Conservation (phyloP, 2,329 filamentous ascomycete species). For the Apiospora sp. region DNA sequence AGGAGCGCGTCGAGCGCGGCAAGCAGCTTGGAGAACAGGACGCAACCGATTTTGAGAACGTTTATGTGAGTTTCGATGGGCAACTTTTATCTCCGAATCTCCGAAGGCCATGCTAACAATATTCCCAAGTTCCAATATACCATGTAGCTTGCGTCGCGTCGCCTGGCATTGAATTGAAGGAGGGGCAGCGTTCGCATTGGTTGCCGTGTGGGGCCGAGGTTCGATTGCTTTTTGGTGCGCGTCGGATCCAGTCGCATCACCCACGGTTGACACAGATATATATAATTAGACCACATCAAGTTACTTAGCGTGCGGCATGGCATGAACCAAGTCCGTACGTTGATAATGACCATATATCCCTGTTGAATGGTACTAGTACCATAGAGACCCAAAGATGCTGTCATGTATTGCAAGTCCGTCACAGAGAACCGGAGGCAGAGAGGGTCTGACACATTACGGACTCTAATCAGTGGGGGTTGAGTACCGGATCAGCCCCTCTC, state of each 20-base stretch:
- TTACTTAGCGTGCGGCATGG: background rate
- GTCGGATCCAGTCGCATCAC: background rate
- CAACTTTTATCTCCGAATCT: background rate
- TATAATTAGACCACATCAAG: background rate
- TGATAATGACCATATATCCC: background rate
- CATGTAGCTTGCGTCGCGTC: background rate
- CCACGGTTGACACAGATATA: background rate
- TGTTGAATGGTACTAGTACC: background rate
- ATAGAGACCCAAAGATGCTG: background rate
- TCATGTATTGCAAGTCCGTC: background rate
- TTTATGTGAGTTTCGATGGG: conserved; percentile 41
- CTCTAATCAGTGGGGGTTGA: background rate
- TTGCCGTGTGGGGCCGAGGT: background rate
- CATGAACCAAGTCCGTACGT: background rate
- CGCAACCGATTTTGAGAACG: conserved; percentile 48
- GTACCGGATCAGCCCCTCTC: background rate
- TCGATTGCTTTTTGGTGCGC: background rate
- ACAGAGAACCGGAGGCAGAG: background rate
- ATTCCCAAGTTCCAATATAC: conserved; percentile 26
- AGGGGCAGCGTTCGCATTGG: background rate
- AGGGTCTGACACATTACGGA: background rate
- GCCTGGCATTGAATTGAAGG: too few relatives aligned
- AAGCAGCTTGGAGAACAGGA: conserved; percentile 47
- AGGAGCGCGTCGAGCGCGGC: conserved; percentile 43
- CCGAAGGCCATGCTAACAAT: background rate